Percentiles rank a stretch among this genome's conserved stretches.
Evolutionary conservation across 768 basidiomycete genomes (phyloP).

Genomic region (Daedalea quercina): DNA sequence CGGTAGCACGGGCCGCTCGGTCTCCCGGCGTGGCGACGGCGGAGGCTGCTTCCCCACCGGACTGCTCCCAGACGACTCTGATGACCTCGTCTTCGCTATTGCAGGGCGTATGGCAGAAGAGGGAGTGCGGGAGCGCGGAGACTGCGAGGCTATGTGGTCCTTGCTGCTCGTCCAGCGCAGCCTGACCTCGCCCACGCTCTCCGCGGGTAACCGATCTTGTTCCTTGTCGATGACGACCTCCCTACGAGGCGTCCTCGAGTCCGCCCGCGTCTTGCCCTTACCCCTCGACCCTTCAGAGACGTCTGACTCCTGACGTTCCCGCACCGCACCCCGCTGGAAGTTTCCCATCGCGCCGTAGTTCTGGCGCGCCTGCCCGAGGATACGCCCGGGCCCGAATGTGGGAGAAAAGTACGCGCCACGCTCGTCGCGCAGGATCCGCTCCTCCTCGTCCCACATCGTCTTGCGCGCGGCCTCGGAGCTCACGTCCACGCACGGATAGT

Average conservation of each 20-base stretch:
- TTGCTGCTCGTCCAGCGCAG: constrained; percentile 38
- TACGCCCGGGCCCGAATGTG: constrained; percentile 40
- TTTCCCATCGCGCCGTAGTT: constrained; percentile 45
- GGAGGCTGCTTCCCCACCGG: constrained; percentile 10
- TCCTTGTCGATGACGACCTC: constrained; percentile 42
- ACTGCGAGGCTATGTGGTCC: constrained; percentile 13
- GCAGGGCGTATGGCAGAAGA: constrained; percentile 6
- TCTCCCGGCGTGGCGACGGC: constrained; percentile 14
- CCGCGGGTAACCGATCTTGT: constrained; percentile 29
- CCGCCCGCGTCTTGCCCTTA: constrained; percentile 13
- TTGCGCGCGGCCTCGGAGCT: constrained; percentile 66
- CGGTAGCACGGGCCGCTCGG: constrained; percentile 30
- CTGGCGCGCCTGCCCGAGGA: constrained; percentile 27
- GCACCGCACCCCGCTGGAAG: constrained; percentile 7
- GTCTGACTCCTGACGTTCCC: constrained; percentile 12
- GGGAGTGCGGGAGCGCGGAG: constrained; percentile 12
- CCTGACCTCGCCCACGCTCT: constrained; percentile 30
- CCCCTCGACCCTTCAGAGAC: constrained; percentile 14
- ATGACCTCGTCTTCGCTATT: constrained; percentile 8
- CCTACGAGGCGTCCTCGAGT: constrained; percentile 16
- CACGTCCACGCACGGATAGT: constrained; percentile 85
- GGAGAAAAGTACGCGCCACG: constrained; percentile 68
- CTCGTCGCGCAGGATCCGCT: constrained; percentile 71
- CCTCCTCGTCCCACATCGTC: constrained; percentile 79
- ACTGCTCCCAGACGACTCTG: constrained; percentile 10